These are phyloP conservation scores for Saprolegnia parasitica DNA, from an alignment of 352 stramenopile genomes.

Conservation along the genomic window DNA sequence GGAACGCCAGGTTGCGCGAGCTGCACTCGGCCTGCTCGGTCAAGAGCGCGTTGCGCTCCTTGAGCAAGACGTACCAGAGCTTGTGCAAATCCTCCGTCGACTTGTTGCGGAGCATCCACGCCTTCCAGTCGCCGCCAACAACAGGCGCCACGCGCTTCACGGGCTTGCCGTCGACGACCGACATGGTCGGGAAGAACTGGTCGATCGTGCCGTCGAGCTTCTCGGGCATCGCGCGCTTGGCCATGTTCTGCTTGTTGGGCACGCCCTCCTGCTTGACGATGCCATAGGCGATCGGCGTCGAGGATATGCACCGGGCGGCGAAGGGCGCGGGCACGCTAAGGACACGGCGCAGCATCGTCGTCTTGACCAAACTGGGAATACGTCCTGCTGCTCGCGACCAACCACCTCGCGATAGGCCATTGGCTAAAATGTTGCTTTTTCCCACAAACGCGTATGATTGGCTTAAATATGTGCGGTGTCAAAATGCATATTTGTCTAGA, in stretches of 20 bases:
- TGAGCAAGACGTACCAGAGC: conserved; percentile 97
- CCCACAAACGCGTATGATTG: background rate
- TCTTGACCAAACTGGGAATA: background rate
- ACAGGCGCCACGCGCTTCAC: conserved; percentile 30
- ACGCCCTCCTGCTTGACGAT: conserved; percentile 12
- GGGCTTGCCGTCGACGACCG: conserved; percentile 22
- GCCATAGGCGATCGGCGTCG: conserved; percentile 12
- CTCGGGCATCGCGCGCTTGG: background rate
- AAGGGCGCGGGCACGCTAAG: conserved; percentile 27
- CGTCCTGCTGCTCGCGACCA: conserved; percentile 6
- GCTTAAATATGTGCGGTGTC: background rate
- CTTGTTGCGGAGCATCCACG: conserved; percentile 95
- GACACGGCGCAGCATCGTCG: conserved; percentile 14
- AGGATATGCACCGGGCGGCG: conserved; percentile 41
- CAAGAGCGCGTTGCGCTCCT: conserved; percentile 96
- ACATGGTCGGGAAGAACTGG: conserved; percentile 26
- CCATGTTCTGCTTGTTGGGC: conserved; percentile 1
- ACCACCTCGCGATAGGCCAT: conserved; percentile 10
- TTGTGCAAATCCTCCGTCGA: conserved; percentile 98
- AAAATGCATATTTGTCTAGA: background rate
- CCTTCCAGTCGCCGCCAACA: conserved; percentile 91
- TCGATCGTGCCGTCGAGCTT: conserved; percentile 27
- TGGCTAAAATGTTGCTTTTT: conserved; percentile 12
- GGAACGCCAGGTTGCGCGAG: conserved; percentile 69
- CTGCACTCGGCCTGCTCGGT: conserved; percentile 87